A percentile compares a stretch with the other conserved stretches of the same genome.
These are phyloP conservation scores for Cryptococcus jaspeensis DNA, from an alignment of 1,284 basidiomycete genomes.

Conservation along the genomic window DNA sequence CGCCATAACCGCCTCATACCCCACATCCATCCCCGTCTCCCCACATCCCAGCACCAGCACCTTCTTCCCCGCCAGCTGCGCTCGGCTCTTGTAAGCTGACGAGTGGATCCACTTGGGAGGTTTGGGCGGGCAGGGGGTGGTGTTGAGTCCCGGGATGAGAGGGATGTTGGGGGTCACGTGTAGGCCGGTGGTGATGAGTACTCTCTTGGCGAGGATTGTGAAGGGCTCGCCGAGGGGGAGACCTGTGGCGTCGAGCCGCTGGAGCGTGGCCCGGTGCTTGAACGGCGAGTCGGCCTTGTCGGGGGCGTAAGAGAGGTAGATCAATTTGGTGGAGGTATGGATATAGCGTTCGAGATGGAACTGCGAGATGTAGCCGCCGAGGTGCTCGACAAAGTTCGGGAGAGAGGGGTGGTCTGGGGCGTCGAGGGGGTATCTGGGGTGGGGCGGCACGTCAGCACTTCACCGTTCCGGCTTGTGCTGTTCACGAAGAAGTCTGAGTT, in stretches of 20 bases:
- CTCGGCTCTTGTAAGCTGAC: slow-evolving; percentile 56
- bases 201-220: slow-evolving; percentile 24
- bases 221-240: slow-evolving; percentile 11
- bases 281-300: slow-evolving; percentile 13
- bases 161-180: slow-evolving; percentile 59
- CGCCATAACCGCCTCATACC: slow-evolving; percentile 57
- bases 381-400: slow-evolving; percentile 61
- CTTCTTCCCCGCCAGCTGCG: slow-evolving; percentile 55
- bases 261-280: slow-evolving; percentile 29
- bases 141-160: slow-evolving; percentile 55
- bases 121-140: slow-evolving; percentile 26
- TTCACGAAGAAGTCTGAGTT: too few relatives aligned
- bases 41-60: slow-evolving; percentile 64
- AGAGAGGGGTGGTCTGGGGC: slow-evolving; percentile 63
- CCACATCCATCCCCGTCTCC: slow-evolving; percentile 68
- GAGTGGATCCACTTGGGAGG: slow-evolving; percentile 56
- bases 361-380: slow-evolving; percentile 57
- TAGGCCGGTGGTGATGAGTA: slow-evolving; percentile 40
- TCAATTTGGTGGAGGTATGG: slow-evolving; percentile 55
- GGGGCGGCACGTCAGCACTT: not conserved
- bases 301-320: slow-evolving; percentile 30
- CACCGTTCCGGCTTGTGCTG: not conserved
- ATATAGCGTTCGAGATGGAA: slow-evolving; percentile 56
- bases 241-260: slow-evolving; percentile 7
- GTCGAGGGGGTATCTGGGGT: slow-evolving; percentile 46